Base-by-base conservation (phyloP, 257 asterid genomes). In the Nicotiana knightiana region DNA sequence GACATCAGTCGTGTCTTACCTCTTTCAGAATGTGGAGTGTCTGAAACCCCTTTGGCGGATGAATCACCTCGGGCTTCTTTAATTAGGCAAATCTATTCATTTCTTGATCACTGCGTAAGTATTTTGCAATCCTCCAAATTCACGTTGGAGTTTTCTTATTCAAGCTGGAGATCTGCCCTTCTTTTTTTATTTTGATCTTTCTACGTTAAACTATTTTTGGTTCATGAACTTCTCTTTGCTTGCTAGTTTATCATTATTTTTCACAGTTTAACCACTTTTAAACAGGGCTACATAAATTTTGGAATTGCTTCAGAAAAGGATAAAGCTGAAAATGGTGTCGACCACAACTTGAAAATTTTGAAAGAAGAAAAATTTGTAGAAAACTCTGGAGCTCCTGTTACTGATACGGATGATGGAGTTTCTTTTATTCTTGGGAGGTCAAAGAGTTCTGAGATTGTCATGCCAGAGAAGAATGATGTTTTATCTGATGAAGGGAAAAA, bases 31-130 rank as follows among this genome's bases (percentile, higher is more conserved):
- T 94, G 97, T 88, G 98, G 94, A 61, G 91, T 89, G 83, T 85
- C 92, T 83, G 93, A 87, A 79, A 81, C 89, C 77, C 86, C 90
- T 87, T 77, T 83, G 87, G 84, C 8, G 83, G 92, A 89, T 87
- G 97, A 89, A 88, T 85, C 91, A 63, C 85, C 89, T 55, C 90
- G 77, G 61, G 90, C 89, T 85, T 91, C 98, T 77, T 94, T 93
- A 63, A 85, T 91, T 80, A 89, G 96, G 87, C 94, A 91, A 82
- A 88, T 91, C 81, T 94, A 91, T 86, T 84, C 84, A 79, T 96
- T 96, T 89, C 98, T 96, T 51, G 97, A 96, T 90, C 98, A 93
- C 80, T 87, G 90, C 82, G 99, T 96, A 90, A 94, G 99, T 88
- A 80, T 28, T 81, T 82, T 82, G 66, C 35, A 73, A 58, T 67